Base-by-base conservation (phyloP, 176 grass and related monocot species). In the Raddia distichophylla region DNA sequence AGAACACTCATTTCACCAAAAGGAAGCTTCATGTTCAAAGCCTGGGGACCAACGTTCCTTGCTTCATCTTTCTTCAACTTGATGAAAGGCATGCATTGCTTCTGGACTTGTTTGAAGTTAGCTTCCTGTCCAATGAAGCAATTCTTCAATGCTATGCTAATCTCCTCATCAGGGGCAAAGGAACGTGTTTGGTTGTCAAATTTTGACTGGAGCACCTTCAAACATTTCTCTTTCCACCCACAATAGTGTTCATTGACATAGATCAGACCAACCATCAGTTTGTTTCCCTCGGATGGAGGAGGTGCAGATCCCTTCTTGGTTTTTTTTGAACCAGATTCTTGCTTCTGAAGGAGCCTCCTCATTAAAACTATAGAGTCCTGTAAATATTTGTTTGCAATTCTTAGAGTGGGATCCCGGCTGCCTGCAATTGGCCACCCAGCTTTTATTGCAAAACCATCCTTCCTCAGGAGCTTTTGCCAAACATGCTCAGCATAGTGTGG, bases 401-500 rank as follows among this genome's bases (percentile, higher is more conserved):
- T 72, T 18, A 89, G 55, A 62, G 81, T 91, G 45, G 71, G 77
- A 80, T 91, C 86, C 0, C 77, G 68, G 17, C 65, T 72, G 13
- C 83, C 81, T n/a, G 80, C 77, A 6, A 65, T 15, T n/a, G 92
- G 89, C 92, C 89, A 94, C n/a, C 92, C 92, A 51, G 92, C 86
- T 73, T 82, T 94, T 48, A 91, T 49, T 10, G 76, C 86, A 85
- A 94, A 94, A 2, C 89, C 92, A 32, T 90, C 74, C 40, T 87
- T 94, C 73, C 61, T 91, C 65, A 91, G 16, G 51, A 89, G 69
- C 40, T 94, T 88, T 19, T 56, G 64, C 92, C 86, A 91, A 19
- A 94, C 92, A 80, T 94, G 86, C 73, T 94, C 92, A 0, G 86
- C 84, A 52, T 94, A 94, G 53, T 94, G 92, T 34, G 92, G 92